Conservation (phyloP, 768 basidiomycete genomes). For the Suillus lakei region DNA sequence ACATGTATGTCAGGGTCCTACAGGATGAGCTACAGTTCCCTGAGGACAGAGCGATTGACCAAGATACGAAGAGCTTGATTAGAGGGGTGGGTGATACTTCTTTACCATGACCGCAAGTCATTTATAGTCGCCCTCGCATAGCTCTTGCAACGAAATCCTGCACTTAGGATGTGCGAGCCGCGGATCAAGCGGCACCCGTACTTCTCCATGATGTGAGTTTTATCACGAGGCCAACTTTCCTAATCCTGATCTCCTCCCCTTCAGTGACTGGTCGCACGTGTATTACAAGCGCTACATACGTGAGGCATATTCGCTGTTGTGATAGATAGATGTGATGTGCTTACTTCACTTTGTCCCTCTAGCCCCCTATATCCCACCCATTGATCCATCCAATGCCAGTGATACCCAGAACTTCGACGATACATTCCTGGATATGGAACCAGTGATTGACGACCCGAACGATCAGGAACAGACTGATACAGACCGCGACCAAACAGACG, state of each 20-base stretch:
- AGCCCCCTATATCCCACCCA: conserved; percentile 94
- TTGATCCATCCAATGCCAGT: conserved; percentile 88
- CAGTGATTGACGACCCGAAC: conserved; percentile 80
- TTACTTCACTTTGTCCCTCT: conserved; percentile 18
- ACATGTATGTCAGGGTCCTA: conserved; percentile 93
- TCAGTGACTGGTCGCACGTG: conserved; percentile 92
- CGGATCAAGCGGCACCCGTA: conserved; percentile 94
- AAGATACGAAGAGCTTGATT: conserved; percentile 93
- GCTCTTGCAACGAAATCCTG: conserved; percentile 94
- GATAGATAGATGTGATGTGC: conserved; percentile 9
- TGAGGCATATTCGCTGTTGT: conserved; percentile 43
- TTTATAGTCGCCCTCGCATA: conserved; percentile 34
- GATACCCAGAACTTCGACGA: conserved; percentile 99
- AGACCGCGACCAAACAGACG: conserved; percentile 69
- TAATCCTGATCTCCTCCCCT: conserved; percentile 21
- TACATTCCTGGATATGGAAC: conserved; percentile 94
- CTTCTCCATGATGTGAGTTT: conserved; percentile 89
- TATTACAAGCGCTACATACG: conserved; percentile 95
- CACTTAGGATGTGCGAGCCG: conserved; percentile 88
- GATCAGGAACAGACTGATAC: conserved; percentile 68
- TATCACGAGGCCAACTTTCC: conserved; percentile 11
- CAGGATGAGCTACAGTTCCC: conserved; percentile 91
- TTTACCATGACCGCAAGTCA: conserved; percentile 4
- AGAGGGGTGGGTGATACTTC: conserved; percentile 73
- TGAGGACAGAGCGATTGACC: conserved; percentile 90